Percentiles rank a stretch among this genome's conserved stretches.
Conservation (phyloP, 345 rosid species). For the Pistacia integerrima region DNA sequence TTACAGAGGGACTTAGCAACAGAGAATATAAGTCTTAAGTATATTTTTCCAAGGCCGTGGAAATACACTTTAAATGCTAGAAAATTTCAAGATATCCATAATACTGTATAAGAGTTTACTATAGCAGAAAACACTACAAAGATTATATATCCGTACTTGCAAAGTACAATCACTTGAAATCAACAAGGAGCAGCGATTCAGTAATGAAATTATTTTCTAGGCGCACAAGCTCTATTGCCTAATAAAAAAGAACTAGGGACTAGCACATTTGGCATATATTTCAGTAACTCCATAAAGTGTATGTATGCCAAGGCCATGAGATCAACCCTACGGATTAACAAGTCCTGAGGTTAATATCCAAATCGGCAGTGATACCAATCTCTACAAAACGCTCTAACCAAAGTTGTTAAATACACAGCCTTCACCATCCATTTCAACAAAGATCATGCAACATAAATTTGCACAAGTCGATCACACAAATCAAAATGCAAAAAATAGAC, state of each 20-base stretch:
- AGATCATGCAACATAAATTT: not conserved
- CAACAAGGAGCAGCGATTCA: not conserved
- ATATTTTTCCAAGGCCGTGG: too few species aligned
- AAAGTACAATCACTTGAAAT: not conserved
- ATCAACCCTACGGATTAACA: not conserved
- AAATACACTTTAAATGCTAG: not conserved
- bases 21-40: too few species aligned
- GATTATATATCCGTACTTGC: not conserved
- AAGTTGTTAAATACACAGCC: not conserved
- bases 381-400: not conserved
- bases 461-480: too few species aligned
- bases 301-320: not conserved
- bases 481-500: not conserved
- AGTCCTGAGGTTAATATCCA: not conserved
- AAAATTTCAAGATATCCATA: constrained; percentile 1
- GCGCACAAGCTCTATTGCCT: not conserved
- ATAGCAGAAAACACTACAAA: not conserved
- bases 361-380: not conserved
- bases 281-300: not conserved
- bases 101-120: not conserved
- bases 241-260: not conserved
- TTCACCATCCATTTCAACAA: not conserved
- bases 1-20: not conserved
- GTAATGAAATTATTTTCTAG: not conserved
- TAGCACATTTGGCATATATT: not conserved